Conservation (phyloP, 345 rosid species). For the Brassica incana region DNA sequence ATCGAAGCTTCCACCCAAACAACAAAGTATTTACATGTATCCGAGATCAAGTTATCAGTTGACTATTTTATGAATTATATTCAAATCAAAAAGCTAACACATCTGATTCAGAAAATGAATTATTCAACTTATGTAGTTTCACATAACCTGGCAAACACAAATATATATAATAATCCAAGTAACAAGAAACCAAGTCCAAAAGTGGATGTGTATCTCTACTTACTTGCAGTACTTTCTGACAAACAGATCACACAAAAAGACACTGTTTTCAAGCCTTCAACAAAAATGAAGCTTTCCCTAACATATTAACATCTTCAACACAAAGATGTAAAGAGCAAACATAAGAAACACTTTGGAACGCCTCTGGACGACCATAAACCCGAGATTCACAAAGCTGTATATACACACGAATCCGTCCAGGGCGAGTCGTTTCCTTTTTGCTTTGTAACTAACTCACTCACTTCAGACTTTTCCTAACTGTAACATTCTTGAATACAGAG, state of each 20-base stretch:
- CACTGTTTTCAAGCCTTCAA: conserved; percentile 11
- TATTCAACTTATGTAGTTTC: neutral
- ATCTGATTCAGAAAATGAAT: neutral
- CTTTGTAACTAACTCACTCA: conserved; percentile 1
- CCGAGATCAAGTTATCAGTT: neutral
- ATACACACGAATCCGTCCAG: conserved; percentile 34
- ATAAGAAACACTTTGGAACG: conserved; percentile 19
- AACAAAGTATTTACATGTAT: too few species aligned
- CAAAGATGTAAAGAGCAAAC: conserved; percentile 20
- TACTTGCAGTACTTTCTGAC: neutral
- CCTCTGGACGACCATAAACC: conserved; percentile 29
- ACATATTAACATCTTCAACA: conserved; percentile 32
- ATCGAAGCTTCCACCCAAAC: too few species aligned
- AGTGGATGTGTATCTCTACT: conserved; percentile 5
- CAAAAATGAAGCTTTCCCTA: conserved; percentile 34
- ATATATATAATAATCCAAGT: neutral
- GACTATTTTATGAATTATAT: too few species aligned
- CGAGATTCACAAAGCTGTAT: conserved; percentile 12
- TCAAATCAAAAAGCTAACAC: neutral
- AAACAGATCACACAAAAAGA: conserved; percentile 19
- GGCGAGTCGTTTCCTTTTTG: conserved; percentile 19
- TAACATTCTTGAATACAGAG: conserved; percentile 54
- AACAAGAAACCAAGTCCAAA: conserved; percentile 3
- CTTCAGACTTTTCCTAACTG: conserved; percentile 47
- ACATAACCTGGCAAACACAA: neutral